Conservation (phyloP, 805 yeast species). For the Wickerhamiella cacticola region DNA sequence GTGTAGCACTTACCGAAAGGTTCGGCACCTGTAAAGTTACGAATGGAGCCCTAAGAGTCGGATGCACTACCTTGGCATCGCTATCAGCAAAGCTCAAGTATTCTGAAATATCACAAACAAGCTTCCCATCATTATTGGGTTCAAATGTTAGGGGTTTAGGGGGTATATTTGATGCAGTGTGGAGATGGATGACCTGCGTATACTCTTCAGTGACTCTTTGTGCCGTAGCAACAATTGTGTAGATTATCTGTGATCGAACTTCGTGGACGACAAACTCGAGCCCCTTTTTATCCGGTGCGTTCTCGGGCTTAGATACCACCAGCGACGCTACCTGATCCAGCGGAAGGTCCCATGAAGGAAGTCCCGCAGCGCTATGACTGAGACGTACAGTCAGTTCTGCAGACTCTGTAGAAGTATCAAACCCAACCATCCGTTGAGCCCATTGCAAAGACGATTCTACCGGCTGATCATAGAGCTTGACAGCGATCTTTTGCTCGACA, state of each 20-base stretch:
- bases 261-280: background rate
- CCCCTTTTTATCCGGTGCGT: background rate
- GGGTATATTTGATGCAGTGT: background rate
- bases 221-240: conserved; percentile 1
- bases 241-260: background rate
- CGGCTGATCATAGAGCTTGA: conserved; percentile 3
- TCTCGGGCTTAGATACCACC: background rate
- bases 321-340: background rate
- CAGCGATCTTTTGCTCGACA: conserved; percentile 2
- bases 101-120: background rate
- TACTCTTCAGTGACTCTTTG: background rate
- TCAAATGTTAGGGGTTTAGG: background rate
- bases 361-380: background rate
- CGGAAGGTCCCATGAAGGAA: conserved; percentile 6
- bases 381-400: background rate
- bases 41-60: no score
- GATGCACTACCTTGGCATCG: no score
- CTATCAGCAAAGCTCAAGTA: background rate
- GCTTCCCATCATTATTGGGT: background rate
- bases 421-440: conserved; percentile 5
- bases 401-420: background rate
- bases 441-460: conserved; percentile 1
- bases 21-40: background rate
- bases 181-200: background rate
- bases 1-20: conserved; percentile 4